phyloP scores from a whole-genome alignment of 306 rosid genomes.

The Begonia loranthoides region DNA sequence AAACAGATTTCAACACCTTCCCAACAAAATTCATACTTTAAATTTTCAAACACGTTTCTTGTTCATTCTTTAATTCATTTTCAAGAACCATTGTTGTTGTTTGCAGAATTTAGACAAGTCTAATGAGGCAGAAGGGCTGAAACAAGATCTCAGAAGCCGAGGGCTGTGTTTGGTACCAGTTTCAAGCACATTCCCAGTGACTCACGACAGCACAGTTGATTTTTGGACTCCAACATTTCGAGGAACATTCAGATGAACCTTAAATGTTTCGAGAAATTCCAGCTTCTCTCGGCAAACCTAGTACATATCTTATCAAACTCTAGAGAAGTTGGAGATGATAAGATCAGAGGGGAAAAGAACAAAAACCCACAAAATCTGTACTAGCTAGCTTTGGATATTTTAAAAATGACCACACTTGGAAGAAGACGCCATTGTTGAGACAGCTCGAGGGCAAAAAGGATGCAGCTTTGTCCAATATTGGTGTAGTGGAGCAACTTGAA shows the following conservation, averaged over 20 bases:
- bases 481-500: constrained; percentile 40
- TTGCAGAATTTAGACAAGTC: constrained; percentile 54
- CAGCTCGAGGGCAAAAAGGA: constrained; percentile 54
- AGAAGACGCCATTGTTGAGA: constrained; percentile 27
- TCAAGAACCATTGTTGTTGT: not conserved
- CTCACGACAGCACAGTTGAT: constrained; percentile 83
- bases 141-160: constrained; percentile 84
- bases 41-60: not conserved
- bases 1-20: no score
- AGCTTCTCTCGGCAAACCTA: constrained; percentile 14
- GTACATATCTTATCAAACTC: constrained; percentile 51
- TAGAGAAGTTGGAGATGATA: constrained; percentile 60
- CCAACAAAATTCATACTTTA: not conserved
- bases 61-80: no score
- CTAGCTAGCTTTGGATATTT: not conserved
- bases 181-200: constrained; percentile 81
- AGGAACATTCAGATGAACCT: constrained; percentile 58
- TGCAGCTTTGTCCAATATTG: constrained; percentile 29
- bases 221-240: constrained; percentile 96
- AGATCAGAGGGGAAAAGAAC: constrained; percentile 19
- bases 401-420: no score
- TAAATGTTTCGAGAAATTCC: not conserved
- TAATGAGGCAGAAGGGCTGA: constrained; percentile 54
- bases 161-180: constrained; percentile 93
- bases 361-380: constrained; percentile 23